A percentile compares a stretch with the other conserved stretches of the same genome.
Conservation (phyloP, 306 rosid genomes). For the Lathyrus oleraceus region DNA sequence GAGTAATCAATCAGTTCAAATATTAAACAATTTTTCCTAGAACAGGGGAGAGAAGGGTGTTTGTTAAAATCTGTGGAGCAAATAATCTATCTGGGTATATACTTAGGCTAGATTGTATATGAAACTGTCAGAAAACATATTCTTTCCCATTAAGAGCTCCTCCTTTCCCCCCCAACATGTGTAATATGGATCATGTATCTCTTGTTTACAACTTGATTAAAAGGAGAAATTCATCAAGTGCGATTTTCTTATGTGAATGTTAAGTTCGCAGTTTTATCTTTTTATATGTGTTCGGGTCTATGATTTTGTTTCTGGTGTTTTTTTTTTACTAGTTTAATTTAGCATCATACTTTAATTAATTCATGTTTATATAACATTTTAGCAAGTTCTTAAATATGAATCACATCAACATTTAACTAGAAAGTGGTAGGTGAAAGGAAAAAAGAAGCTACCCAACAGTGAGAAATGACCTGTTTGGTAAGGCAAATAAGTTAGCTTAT, state of each 20-base stretch:
- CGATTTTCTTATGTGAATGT: background rate
- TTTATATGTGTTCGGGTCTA: background rate
- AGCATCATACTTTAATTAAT: too few relatives aligned
- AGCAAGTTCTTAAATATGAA: background rate
- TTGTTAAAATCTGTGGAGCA: conserved; percentile 23
- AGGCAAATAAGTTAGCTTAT: too few relatives aligned
- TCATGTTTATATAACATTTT: too few relatives aligned
- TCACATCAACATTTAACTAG: background rate
- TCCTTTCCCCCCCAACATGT: conserved; percentile 10
- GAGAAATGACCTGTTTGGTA: too few relatives aligned
- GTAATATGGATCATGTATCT: conserved; percentile 20
- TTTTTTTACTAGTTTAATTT: too few relatives aligned
- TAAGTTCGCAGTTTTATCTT: background rate
- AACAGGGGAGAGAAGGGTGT: background rate
- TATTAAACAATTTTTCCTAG: background rate
- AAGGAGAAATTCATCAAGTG: background rate
- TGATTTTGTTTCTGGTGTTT: background rate
- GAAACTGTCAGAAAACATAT: background rate
- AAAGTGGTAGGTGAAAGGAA: too few relatives aligned
- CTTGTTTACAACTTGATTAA: background rate
- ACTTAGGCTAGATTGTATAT: conserved; percentile 18
- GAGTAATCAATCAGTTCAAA: conserved; percentile 29
- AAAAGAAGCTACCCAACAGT: too few relatives aligned
- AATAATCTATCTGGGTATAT: background rate
- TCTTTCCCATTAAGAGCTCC: background rate